phyloP scores from a whole-genome alignment of 805 yeast genomes.

The Kuraishia borneana region DNA sequence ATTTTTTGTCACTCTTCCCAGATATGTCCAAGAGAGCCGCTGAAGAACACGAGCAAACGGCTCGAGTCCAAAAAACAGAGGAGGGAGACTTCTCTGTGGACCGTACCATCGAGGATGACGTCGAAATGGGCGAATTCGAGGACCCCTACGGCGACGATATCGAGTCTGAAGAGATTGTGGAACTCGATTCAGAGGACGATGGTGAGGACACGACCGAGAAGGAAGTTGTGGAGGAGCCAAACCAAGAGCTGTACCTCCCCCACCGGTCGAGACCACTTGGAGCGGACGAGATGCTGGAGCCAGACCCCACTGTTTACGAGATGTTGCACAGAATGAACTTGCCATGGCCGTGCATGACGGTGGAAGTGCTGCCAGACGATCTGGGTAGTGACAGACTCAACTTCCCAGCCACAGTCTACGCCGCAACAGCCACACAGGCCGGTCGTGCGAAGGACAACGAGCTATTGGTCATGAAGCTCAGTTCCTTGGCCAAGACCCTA shows the following conservation, averaged over 20 bases:
- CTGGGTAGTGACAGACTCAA: slow-evolving; percentile 82
- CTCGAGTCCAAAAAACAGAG: neutral
- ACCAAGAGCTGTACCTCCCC: slow-evolving; percentile 61
- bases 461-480: slow-evolving; percentile 69
- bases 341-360: slow-evolving; percentile 95
- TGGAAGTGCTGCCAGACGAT: slow-evolving; percentile 79
- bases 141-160: slow-evolving; percentile 86
- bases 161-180: slow-evolving; percentile 84
- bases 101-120: slow-evolving; percentile 27
- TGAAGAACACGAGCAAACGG: slow-evolving; percentile 10
- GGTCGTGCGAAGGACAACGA: slow-evolving; percentile 80
- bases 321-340: slow-evolving; percentile 90
- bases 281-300: slow-evolving; percentile 91
- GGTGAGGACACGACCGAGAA: slow-evolving; percentile 20
- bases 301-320: slow-evolving; percentile 92
- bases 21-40: slow-evolving; percentile 22
- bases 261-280: slow-evolving; percentile 85
- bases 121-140: slow-evolving; percentile 76
- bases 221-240: slow-evolving; percentile 17
- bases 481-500: slow-evolving; percentile 74
- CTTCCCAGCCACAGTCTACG: slow-evolving; percentile 78
- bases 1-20: no score
- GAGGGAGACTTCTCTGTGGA: neutral
- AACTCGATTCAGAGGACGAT: slow-evolving; percentile 52
- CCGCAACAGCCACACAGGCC: slow-evolving; percentile 94